Evolutionary conservation across 2,329 filamentous ascomycete species (phyloP), one percentile per base, ranked within the genome.

Genomic region (Microdochium bolleyi): DNA sequence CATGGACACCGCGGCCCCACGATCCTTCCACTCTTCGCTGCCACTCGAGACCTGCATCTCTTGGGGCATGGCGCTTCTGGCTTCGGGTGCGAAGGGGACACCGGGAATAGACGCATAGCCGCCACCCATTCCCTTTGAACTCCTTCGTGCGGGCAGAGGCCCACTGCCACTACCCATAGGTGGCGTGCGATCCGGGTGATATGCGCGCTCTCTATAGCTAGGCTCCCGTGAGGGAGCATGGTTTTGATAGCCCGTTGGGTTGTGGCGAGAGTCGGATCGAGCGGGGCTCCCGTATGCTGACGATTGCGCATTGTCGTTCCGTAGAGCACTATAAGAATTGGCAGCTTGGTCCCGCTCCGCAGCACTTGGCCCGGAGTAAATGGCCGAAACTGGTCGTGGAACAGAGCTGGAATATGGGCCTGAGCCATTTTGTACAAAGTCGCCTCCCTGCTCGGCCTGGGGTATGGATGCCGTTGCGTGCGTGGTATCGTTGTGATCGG

Each of bases 21-120:
- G 85, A 44, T 99, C 92, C 70, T 95, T 89, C 94, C 94, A 97
- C 57, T 97, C 92, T 61, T 96, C 92, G 60, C 84, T 92, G 62
- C 86, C 89, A 1, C 70, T 68, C 1, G 74, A 72, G 21, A 73
- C 64, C 3, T 70, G 66, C 22, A 70, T 59, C 24, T 80, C 77
- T 11, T 49, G 48, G 13, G 70, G 64, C 2, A 66, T 68, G 60
- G 56, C 55, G 22, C 59, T 58, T 48, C 62, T 56, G 50, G 60
- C 57, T 57, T 66, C 63, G 51, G 64, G 51, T 57, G 61, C 54
- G 53, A 58, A 44, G 78, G 72, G 57, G 75, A 73, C 65, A 24
- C 70, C 69, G n/a, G 71, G 63, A 34, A 73, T 68, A 2, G 75
- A 65, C 46, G 67, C 67, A 58, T 79, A 79, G 24, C 79, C 79